Base-by-base conservation (phyloP, 305 asterid genomes). In the Fraxinus platypoda region DNA sequence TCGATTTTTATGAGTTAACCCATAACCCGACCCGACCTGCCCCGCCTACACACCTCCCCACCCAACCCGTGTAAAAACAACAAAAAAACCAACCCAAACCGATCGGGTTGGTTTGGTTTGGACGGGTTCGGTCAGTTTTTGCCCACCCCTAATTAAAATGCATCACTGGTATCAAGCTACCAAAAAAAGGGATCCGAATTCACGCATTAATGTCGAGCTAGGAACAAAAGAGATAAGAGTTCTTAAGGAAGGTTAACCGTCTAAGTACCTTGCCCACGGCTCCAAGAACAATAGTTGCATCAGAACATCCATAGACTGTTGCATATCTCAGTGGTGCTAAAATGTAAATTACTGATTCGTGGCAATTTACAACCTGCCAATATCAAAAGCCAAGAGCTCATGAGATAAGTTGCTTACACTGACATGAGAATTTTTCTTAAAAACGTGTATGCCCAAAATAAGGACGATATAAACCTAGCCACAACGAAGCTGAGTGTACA, bases 301-400 rank as follows among this genome's bases (percentile, higher is more conserved):
- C 99, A 84, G 99, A 96, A 90, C 99, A 96, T 87, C 98, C 99
- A 85, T 96, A 96, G 75, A 94, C 90, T 38, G 96, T 93, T 46
- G 96, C 98, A 91, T 93, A 96, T 85, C 74, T 90, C 87, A 96
- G 87, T 80, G 99, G 98, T 75, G 99, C 98, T 88, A 96, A 88
- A 78, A 96, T 88, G 87, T 96, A 96, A 83, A 96, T 94, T 43
- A 91, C 98, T 13, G 99, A 96, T 86, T 96, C 99, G 70, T 96
- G 99, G 90, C 99, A 96, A 91, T 96, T 96, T 75, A 94, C 88
- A 80, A 96, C 97, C 98, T 94, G 91, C 75, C 84, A 76, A 85
- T 78, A 72, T 31, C 84, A 83, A 85, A 25, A 78, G 19, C 49
- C 68, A 84, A 54, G 74, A 78, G 17, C 77, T 57, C 37, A 86